Percentiles rank a stretch among this genome's conserved stretches.
Evolutionary conservation across 1,139 yeast genomes (phyloP).

Genomic region (Geotrichum cucujoidarum): DNA sequence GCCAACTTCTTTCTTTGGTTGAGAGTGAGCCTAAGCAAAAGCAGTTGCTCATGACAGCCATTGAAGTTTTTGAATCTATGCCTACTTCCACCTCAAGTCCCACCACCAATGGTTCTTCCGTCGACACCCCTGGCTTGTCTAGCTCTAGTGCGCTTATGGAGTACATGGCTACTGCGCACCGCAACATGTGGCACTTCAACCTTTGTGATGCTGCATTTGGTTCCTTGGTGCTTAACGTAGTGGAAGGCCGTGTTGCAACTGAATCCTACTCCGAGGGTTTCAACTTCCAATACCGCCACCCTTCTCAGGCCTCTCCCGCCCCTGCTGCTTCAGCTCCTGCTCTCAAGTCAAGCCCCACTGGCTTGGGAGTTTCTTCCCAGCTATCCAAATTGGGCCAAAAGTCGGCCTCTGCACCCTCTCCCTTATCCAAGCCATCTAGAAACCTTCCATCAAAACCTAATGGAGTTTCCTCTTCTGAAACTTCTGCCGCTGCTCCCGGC

Average conservation of each 20-base stretch:
- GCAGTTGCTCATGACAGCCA: conserved; percentile 47
- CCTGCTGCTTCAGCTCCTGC: conserved; percentile 13
- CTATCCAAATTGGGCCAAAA: conserved; percentile 3
- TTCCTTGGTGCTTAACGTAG: conserved; percentile 38
- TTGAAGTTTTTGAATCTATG: conserved; percentile 59
- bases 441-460: conserved; percentile 1
- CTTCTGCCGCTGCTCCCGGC: neutral
- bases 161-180: conserved; percentile 56
- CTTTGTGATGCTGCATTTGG: conserved; percentile 58
- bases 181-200: conserved; percentile 74
- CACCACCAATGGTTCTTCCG: conserved; percentile 11
- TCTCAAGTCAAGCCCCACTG: conserved; percentile 8
- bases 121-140: conserved; percentile 17
- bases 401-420: conserved; percentile 10
- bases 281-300: conserved; percentile 44
- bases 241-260: conserved; percentile 43
- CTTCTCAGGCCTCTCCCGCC: neutral
- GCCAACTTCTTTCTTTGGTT: conserved; percentile 44
- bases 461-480: neutral
- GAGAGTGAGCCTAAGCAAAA: conserved; percentile 36
- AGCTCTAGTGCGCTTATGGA: conserved; percentile 33
- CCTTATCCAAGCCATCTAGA: conserved; percentile 8
- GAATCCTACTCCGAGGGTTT: conserved; percentile 47
- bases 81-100: conserved; percentile 43
- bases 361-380: conserved; percentile 14